phyloP scores from a whole-genome alignment of 805 yeast genomes.

The Ogataea siamensis region DNA sequence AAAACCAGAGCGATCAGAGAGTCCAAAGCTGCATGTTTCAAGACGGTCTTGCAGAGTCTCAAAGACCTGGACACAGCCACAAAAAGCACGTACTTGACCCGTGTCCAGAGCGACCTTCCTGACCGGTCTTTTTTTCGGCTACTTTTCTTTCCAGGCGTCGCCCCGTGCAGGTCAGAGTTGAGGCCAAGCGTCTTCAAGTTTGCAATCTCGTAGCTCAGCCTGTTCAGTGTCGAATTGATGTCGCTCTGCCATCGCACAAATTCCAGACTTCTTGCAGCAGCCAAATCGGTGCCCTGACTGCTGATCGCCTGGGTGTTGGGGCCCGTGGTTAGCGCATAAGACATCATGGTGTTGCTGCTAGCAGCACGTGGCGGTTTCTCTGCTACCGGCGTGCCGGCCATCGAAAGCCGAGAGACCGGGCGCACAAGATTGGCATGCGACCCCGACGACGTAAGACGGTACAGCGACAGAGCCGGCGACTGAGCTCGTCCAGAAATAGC shows the following conservation, averaged over 20 bases:
- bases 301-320: too few species aligned
- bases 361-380: constrained; percentile 12
- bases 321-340: too few species aligned
- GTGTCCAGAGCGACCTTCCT: constrained; percentile 5
- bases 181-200: constrained; percentile 19
- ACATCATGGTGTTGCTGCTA: constrained; percentile 21
- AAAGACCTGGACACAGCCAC: constrained; percentile 11
- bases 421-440: constrained; percentile 28
- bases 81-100: constrained; percentile 10
- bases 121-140: constrained; percentile 5
- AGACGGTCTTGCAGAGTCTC: constrained; percentile 11
- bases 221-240: constrained; percentile 45
- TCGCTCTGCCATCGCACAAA: constrained; percentile 54
- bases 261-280: constrained; percentile 34
- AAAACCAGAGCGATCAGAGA: constrained; percentile 19
- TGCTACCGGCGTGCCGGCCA: constrained; percentile 14
- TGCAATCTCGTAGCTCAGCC: constrained; percentile 42
- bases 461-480: constrained; percentile 35
- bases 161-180: constrained; percentile 14
- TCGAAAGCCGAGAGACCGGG: constrained; percentile 31
- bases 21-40: constrained; percentile 26
- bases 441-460: constrained; percentile 32
- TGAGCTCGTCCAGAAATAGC: constrained; percentile 25
- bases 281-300: constrained; percentile 14
- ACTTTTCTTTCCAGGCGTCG: background rate